These are phyloP conservation scores for Vigna radiata DNA, from an alignment of 306 rosid species.

Conservation along the genomic window DNA sequence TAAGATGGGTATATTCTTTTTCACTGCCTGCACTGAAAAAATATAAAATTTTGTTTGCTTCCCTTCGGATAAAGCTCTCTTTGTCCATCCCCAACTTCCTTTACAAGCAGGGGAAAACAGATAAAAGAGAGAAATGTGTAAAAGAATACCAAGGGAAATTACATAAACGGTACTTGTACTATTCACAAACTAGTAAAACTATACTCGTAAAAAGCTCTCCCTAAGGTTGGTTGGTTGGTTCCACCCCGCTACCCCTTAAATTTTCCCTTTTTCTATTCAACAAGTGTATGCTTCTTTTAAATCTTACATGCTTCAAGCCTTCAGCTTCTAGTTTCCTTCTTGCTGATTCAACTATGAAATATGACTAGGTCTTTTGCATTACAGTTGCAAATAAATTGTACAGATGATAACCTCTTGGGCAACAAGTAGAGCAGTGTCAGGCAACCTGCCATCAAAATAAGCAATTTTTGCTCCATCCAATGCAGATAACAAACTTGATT, in stretches of 20 bases:
- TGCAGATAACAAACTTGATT: constrained; percentile 67
- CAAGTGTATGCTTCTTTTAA: constrained; percentile 21
- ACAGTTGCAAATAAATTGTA: constrained; percentile 35
- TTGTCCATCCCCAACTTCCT: constrained; percentile 32
- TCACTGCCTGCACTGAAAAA: constrained; percentile 77
- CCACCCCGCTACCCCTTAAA: neutral
- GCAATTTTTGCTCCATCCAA: constrained; percentile 80
- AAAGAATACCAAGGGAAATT: constrained; percentile 21
- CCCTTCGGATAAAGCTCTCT: constrained; percentile 34
- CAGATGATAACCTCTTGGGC: constrained; percentile 81
- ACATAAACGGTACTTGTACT: neutral
- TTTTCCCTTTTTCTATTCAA: neutral
- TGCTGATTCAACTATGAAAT: constrained; percentile 25
- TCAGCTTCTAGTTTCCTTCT: constrained; percentile 16
- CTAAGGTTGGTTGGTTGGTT: no score
- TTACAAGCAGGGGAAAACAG: constrained; percentile 30
- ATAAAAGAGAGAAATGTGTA: neutral
- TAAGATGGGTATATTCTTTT: constrained; percentile 75
- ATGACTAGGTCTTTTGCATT: constrained; percentile 26
- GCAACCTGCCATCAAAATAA: constrained; percentile 77
- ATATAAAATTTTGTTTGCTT: constrained; percentile 51
- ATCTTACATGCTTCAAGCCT: constrained; percentile 28
- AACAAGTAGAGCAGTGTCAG: constrained; percentile 82
- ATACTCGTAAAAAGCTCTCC: neutral
- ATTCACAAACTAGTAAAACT: constrained; percentile 15